Percentiles rank a stretch among this genome's conserved stretches.
Conservation (phyloP, 305 asterid genomes). For the Fraxinus albicans region DNA sequence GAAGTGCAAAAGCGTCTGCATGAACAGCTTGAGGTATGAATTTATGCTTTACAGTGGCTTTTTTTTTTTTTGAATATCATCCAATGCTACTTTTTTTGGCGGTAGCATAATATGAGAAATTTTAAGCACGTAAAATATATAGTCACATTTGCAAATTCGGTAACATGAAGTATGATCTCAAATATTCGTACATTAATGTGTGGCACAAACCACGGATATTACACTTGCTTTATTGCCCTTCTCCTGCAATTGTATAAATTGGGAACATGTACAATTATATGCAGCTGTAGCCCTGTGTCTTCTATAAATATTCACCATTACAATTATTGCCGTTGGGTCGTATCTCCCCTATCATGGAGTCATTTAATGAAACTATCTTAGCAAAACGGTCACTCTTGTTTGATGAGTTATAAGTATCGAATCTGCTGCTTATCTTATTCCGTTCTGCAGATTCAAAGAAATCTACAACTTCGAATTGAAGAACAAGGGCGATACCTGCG, state of each 20-base stretch:
- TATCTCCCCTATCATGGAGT: not conserved
- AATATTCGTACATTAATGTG: not conserved
- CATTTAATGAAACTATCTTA: not conserved
- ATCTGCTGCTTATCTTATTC: not conserved
- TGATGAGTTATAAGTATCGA: not conserved
- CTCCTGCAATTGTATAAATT: constrained; percentile 11
- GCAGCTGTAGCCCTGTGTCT: not conserved
- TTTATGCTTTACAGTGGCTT: constrained; percentile 9
- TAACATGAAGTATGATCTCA: not conserved
- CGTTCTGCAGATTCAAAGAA: constrained; percentile 77
- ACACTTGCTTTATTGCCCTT: not conserved
- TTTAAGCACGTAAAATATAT: not conserved
- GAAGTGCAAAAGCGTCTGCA: constrained; percentile 92
- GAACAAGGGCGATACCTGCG: constrained; percentile 84
- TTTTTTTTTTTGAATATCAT: not conserved
- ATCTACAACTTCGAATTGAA: constrained; percentile 82
- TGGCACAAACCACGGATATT: not conserved
- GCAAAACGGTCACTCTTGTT: not conserved
- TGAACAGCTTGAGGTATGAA: constrained; percentile 83
- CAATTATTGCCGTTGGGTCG: not conserved
- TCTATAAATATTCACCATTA: not conserved
- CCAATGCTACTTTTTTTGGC: not conserved
- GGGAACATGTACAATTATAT: not conserved
- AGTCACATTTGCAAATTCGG: not conserved
- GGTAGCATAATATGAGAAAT: not conserved